phyloP scores from a whole-genome alignment of 2,329 filamentous ascomycete species.

The Cryphonectria nitschkei region DNA sequence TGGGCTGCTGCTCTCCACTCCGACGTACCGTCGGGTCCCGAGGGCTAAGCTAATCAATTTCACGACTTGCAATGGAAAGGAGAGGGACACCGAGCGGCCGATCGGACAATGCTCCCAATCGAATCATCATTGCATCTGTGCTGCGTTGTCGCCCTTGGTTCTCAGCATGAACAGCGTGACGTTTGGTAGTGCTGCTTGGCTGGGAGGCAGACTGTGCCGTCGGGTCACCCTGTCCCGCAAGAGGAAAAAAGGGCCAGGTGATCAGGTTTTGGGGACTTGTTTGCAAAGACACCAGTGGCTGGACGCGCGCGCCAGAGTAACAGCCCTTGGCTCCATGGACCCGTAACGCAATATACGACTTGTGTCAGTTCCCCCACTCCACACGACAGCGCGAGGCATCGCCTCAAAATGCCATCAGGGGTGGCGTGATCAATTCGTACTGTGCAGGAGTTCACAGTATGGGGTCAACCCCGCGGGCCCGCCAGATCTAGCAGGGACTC shows the following conservation, averaged over 20 bases:
- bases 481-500: constrained; percentile 15
- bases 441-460: constrained; percentile 8
- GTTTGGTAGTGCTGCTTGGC: neutral
- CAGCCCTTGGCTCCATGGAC: neutral
- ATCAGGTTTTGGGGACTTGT: constrained; percentile 9
- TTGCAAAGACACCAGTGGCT: constrained; percentile 4
- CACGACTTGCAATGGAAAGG: neutral
- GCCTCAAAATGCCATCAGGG: neutral
- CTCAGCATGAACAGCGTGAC: neutral
- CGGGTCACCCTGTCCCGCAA: constrained; percentile 2
- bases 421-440: constrained; percentile 14
- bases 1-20: neutral
- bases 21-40: constrained; percentile 14
- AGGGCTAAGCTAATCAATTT: neutral
- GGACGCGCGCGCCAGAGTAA: neutral
- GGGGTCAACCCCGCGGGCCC: constrained; percentile 10
- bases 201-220: neutral
- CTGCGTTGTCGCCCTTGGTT: neutral
- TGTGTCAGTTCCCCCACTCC: neutral
- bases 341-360: neutral
- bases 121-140: neutral
- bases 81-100: neutral
- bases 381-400: constrained; percentile 3
- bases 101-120: neutral
- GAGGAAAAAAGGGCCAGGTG: neutral